Evolutionary conservation across 768 basidiomycete genomes (phyloP).

Genomic region (Phanerodontia chrysosporium): DNA sequence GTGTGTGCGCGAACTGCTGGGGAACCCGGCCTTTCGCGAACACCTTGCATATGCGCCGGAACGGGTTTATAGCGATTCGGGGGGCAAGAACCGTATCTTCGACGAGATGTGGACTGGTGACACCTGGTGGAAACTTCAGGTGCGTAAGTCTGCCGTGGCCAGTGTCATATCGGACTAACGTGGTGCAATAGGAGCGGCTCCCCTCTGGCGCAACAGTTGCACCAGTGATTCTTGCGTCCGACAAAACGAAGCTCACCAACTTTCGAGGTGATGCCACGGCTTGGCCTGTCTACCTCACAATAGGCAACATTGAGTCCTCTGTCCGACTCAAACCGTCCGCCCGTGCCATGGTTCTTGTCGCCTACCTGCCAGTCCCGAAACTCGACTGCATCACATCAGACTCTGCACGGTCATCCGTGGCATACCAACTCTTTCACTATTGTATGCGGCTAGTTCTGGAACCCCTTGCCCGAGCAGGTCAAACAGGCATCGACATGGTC

Average conservation of each 20-base stretch:
- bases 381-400: conserved; percentile 20
- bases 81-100: no score
- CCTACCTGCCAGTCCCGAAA: conserved; percentile 26
- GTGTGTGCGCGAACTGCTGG: no score
- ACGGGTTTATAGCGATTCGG: no score
- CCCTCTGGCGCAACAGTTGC: conserved; percentile 24
- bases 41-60: no score
- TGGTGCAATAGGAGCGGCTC: conserved; percentile 9
- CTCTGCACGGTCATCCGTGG: conserved; percentile 1
- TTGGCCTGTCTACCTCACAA: conserved; percentile 29
- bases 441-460: conserved; percentile 17
- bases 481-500: conserved; percentile 17
- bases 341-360: conserved; percentile 19
- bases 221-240: conserved; percentile 26
- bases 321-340: conserved; percentile 15
- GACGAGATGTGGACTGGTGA: no score
- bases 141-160: no score
- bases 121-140: no score
- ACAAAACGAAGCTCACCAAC: conserved; percentile 25
- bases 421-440: conserved; percentile 21
- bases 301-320: conserved; percentile 25
- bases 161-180: not conserved
- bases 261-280: conserved; percentile 24
- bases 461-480: conserved; percentile 16
- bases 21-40: no score